Evolutionary conservation across 495 filamentous ascomycete species (phyloP), one percentile per base, ranked within the genome.

Genomic region (Penicillium daleae): DNA sequence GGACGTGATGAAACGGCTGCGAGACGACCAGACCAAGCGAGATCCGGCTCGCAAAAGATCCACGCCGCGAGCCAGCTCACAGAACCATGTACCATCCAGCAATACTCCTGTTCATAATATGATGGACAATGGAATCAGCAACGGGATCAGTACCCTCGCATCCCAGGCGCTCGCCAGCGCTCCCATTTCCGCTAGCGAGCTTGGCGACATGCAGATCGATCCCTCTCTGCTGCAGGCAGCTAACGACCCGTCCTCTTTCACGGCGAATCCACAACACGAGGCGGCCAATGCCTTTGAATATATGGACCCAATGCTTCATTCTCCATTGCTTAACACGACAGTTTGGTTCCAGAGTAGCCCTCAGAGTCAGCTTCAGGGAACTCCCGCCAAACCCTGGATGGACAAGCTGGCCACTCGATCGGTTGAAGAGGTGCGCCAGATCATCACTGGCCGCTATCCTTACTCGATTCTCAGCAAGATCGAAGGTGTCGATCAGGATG

Each of bases 1-100:
- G 39, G 91, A 93, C 77, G 89, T 89, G 6, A 85, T 88, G 82
- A 91, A 93, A 73, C 82, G 91, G 27, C 82, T 89, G 31, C 85
- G 87, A 12, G 86, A 90, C 64, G 88, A 92, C 63, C 84, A 84
- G 59, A 83, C 81, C 0, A 87, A 85, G 66, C 75, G 80, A 58
- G 83, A 89, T 71, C 82, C 86, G 1, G 72, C 77, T 5, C 73
- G 77, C 57, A 88, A 86, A 68, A 83, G 71, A 66, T 71, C 73
- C 17, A 55, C 69, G 33, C 33, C 67, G 27, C 67, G 60, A 19
- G 39, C 69, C 3, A 64, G 73, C 15, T 66, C 68, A 24, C 71
- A 71, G 35, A 73, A 62, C 39, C 55, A 74, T 24, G 70, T 71
- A 24, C 22, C 49, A 31, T 42, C 66, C 9, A 60, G 35, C 49